These are phyloP conservation scores for Leccinum pachyderme DNA, from an alignment of 1,284 basidiomycete species.

Conservation along the genomic window DNA sequence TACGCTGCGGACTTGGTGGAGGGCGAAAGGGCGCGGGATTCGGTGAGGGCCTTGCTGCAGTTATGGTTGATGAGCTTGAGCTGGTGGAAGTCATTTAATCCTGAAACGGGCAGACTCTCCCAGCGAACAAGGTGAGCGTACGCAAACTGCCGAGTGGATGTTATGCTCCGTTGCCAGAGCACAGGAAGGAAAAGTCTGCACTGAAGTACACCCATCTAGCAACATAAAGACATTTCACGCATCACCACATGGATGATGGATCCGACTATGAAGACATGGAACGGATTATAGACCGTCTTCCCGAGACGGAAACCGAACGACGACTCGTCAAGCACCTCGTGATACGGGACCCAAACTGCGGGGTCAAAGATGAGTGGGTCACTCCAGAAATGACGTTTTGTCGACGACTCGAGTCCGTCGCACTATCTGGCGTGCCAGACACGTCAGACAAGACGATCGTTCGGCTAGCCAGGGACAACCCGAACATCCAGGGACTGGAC, in stretches of 20 bases:
- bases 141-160: conserved; percentile 28
- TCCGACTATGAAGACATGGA: conserved; percentile 46
- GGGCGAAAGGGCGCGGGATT: conserved; percentile 34
- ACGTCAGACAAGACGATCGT: conserved; percentile 70
- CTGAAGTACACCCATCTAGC: neutral
- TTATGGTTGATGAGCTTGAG: conserved; percentile 53
- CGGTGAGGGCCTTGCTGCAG: conserved; percentile 38
- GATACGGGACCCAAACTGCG: conserved; percentile 39
- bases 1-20: conserved; percentile 44
- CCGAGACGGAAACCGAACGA: conserved; percentile 49
- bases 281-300: conserved; percentile 51
- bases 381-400: conserved; percentile 59
- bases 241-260: conserved; percentile 20
- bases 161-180: neutral
- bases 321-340: conserved; percentile 55
- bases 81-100: conserved; percentile 44
- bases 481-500: conserved; percentile 75
- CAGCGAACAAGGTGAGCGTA: neutral
- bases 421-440: conserved; percentile 66
- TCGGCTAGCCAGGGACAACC: conserved; percentile 60
- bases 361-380: conserved; percentile 66
- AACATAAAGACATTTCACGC: conserved; percentile 6
- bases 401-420: conserved; percentile 71
- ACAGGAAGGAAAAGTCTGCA: neutral
- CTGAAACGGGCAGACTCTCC: neutral